A percentile compares a stretch with the other conserved stretches of the same genome.
Conservation (phyloP, 2,329 filamentous ascomycete species). For the Pleomassaria siparia region DNA sequence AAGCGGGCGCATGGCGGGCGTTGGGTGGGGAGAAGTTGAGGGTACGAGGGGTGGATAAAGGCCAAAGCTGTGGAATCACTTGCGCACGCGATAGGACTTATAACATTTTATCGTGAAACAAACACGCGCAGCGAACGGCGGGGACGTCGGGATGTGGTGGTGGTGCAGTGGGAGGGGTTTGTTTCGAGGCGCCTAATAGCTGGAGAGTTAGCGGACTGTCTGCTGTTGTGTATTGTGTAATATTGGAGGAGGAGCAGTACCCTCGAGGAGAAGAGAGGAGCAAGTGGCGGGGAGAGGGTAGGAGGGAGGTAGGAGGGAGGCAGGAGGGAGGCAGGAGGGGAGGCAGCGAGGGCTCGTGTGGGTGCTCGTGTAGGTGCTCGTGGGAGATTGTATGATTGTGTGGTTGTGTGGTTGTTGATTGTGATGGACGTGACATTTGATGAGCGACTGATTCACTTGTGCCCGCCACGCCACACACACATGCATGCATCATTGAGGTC, state of each 20-base stretch:
- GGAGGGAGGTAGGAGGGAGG: background rate
- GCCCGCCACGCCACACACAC: too few species aligned
- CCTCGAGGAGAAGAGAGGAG: too few species aligned
- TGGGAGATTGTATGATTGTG: too few species aligned
- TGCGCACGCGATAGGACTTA: conserved; percentile 24
- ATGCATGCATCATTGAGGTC: too few species aligned
- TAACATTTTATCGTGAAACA: conserved; percentile 3
- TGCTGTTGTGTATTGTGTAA: too few species aligned
- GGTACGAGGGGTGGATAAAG: conserved; percentile 21
- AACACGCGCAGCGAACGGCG: conserved; percentile 4
- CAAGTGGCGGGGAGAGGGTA: too few species aligned
- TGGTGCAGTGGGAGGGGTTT: conserved; percentile 1
- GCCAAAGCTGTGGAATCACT: conserved; percentile 21
- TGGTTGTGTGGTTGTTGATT: too few species aligned
- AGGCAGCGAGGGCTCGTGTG: background rate
- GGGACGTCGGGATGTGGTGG: conserved; percentile 6
- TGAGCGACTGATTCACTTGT: too few species aligned
- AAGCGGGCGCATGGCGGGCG: conserved; percentile 39
- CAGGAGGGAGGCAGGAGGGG: background rate
- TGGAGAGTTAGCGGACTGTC: too few species aligned
- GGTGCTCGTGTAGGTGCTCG: background rate
- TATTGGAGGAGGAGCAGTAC: too few species aligned
- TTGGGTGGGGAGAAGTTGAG: conserved; percentile 1
- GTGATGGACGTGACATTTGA: too few species aligned
- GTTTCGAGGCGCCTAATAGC: conserved; percentile 2